Conservation (phyloP, 1,284 basidiomycete species). For the Cutaneotrichosporon cavernicola region DNA sequence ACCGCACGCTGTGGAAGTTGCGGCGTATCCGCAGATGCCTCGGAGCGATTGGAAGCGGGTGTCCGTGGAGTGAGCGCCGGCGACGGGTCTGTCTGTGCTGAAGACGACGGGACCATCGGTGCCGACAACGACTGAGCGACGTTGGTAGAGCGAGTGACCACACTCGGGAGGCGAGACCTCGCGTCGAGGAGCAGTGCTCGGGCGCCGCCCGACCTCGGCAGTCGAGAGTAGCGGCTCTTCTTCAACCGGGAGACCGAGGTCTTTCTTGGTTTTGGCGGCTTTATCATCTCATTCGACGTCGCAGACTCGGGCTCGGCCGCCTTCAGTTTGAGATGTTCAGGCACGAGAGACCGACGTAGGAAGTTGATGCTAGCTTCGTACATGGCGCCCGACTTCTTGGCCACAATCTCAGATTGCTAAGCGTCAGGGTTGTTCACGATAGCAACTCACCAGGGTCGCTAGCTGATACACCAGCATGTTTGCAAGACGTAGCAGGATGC, state of each 20-base stretch:
- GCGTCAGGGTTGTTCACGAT: neutral
- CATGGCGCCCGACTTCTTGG: slow-evolving; percentile 37
- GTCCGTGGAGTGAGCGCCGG: neutral
- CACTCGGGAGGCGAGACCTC: neutral
- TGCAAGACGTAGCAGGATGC: slow-evolving; percentile 41
- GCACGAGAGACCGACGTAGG: slow-evolving; percentile 38
- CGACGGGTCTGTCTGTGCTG: neutral
- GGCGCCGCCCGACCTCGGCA: neutral
- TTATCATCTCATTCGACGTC: neutral
- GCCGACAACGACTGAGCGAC: neutral
- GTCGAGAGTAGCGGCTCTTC: neutral
- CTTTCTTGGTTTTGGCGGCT: neutral
- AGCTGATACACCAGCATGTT: slow-evolving; percentile 50
- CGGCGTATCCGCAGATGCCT: neutral
- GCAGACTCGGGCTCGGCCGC: neutral
- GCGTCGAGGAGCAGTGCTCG: neutral
- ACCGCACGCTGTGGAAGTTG: slow-evolving; percentile 9
- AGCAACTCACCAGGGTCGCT: slow-evolving; percentile 36
- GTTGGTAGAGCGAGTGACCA: neutral
- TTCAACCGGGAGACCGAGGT: neutral
- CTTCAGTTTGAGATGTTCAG: slow-evolving; percentile 22
- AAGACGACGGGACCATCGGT: neutral
- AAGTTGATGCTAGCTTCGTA: slow-evolving; percentile 46
- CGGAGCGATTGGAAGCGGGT: neutral
- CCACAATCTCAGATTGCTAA: slow-evolving; percentile 39